phyloP scores from a whole-genome alignment of 306 rosid species.

The Pterocarpus macrocarpus region DNA sequence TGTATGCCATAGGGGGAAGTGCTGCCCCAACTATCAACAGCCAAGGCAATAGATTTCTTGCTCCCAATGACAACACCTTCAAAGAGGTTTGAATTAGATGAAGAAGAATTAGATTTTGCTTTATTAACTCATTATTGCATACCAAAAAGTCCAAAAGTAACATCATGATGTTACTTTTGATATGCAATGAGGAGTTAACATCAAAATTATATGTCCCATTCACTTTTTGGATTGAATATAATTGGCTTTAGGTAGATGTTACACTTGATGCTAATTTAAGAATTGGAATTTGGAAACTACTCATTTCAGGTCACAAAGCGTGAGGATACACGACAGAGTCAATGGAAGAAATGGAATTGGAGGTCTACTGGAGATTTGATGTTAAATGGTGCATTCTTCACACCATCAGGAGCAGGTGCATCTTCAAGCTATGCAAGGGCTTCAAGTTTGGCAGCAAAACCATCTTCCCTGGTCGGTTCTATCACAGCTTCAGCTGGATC shows the following conservation, averaged over 20 bases:
- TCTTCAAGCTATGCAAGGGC: slow-evolving; percentile 87
- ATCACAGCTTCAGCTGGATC: slow-evolving; percentile 82
- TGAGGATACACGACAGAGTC: slow-evolving; percentile 60
- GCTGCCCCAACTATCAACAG: slow-evolving; percentile 90
- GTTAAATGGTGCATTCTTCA: slow-evolving; percentile 90
- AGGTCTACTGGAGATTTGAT: slow-evolving; percentile 79
- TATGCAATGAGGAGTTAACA: background rate
- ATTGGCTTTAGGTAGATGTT: slow-evolving; percentile 11
- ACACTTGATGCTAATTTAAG: slow-evolving; percentile 18
- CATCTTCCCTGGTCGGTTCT: slow-evolving; percentile 70
- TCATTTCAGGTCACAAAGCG: slow-evolving; percentile 71
- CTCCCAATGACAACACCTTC: slow-evolving; percentile 61
- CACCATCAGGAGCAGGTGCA: slow-evolving; percentile 73
- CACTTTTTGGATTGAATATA: slow-evolving; percentile 7
- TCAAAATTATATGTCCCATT: background rate
- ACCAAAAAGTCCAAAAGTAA: too few species aligned
- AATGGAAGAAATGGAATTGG: slow-evolving; percentile 97
- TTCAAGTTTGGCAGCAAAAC: slow-evolving; percentile 81
- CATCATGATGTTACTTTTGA: too few species aligned
- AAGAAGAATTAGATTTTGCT: background rate
- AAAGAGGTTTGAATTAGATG: slow-evolving; percentile 70
- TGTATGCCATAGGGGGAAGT: slow-evolving; percentile 97
- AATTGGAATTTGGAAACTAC: background rate
- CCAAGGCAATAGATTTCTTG: slow-evolving; percentile 93
- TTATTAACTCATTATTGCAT: background rate